Evolutionary conservation across 164 flowering plant species (phyloP).

Genomic region (Chimonanthus praecox): DNA sequence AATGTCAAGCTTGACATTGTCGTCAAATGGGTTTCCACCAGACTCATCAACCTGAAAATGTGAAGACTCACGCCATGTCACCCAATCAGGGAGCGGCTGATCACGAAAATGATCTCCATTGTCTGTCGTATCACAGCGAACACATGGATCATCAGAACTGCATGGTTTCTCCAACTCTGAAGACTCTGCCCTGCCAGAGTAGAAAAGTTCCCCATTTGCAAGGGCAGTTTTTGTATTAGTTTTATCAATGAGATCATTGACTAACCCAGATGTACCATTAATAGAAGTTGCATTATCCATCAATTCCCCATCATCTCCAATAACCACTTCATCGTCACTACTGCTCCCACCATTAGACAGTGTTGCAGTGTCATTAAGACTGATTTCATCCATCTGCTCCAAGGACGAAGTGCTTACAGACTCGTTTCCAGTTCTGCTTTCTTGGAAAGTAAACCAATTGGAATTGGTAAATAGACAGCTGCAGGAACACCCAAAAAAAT

Average conservation of each 20-base stretch:
- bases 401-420: constrained; percentile 41
- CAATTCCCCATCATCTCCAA: constrained; percentile 77
- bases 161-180: constrained; percentile 15
- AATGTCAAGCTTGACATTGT: constrained; percentile 21
- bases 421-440: constrained; percentile 49
- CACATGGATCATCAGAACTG: constrained; percentile 34
- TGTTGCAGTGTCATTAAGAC: constrained; percentile 43
- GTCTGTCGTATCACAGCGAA: constrained; percentile 39
- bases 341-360: constrained; percentile 49
- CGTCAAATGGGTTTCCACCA: constrained; percentile 53
- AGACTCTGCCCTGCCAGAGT: constrained; percentile 7
- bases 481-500: constrained; percentile 26
- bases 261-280: constrained; percentile 35
- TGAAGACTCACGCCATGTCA: constrained; percentile 61
- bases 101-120: constrained; percentile 42
- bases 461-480: constrained; percentile 89
- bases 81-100: constrained; percentile 71
- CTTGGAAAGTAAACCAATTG: constrained; percentile 97
- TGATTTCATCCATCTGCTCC: constrained; percentile 63
- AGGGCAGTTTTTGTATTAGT: constrained; percentile 14
- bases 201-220: constrained; percentile 20
- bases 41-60: constrained; percentile 54
- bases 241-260: constrained; percentile 17
- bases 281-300: constrained; percentile 31
- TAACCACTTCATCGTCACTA: constrained; percentile 88